Evolutionary conservation across 75 land plant genomes (phyloP).

Genomic region (Picea glauca): DNA sequence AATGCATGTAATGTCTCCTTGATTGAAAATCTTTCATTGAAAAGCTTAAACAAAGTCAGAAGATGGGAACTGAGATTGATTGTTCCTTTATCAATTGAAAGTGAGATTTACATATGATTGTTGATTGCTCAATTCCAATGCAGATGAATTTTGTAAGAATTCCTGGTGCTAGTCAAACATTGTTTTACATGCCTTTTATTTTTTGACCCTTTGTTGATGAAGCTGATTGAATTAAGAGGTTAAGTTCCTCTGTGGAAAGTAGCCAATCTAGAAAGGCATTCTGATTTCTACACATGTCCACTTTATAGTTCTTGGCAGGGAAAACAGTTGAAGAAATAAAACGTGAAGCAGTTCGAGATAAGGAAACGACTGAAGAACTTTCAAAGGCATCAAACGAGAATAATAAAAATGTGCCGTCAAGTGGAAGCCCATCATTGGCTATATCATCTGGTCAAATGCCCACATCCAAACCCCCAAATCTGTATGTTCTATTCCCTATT

Average conservation of each 20-base stretch:
- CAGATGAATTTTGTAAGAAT: neutral
- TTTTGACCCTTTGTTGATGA: neutral
- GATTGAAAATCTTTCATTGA: neutral
- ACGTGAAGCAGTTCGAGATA: slow-evolving; percentile 32
- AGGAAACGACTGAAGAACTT: slow-evolving; percentile 12
- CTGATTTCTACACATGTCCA: neutral
- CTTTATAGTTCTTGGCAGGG: slow-evolving; percentile 41
- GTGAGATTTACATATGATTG: neutral
- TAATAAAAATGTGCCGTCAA: neutral
- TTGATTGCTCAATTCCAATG: neutral
- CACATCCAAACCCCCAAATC: too few species aligned
- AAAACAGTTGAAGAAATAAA: slow-evolving; percentile 46
- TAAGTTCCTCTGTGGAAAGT: neutral
- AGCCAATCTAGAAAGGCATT: neutral
- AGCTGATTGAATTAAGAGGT: neutral
- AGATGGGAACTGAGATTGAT: neutral
- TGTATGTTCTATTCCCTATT: too few species aligned
- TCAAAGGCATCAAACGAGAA: slow-evolving; percentile 2
- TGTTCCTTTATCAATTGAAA: neutral
- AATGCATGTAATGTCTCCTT: neutral
- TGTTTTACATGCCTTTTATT: neutral
- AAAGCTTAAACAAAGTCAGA: neutral
- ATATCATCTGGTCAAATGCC: too few species aligned
- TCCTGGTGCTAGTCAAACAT: neutral
- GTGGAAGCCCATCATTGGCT: neutral